phyloP scores from a whole-genome alignment of 2,329 filamentous ascomycete species.

The Apiospora sp. region DNA sequence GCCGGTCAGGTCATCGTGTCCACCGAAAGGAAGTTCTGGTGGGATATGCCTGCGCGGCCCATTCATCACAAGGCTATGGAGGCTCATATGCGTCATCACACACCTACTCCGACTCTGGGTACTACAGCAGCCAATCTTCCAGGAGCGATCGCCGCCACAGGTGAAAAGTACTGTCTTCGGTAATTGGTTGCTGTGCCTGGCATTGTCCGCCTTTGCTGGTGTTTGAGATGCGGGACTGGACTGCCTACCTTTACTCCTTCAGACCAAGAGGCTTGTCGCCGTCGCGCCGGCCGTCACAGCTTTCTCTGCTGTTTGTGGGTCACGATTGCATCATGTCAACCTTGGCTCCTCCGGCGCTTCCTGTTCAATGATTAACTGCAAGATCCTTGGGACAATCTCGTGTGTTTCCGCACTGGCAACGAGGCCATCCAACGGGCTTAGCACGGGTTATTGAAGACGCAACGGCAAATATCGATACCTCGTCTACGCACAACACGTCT shows the following conservation, averaged over 20 bases:
- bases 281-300: slow-evolving; percentile 53
- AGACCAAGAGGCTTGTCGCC: slow-evolving; percentile 44
- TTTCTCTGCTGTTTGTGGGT: slow-evolving; percentile 57
- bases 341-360: slow-evolving; percentile 44
- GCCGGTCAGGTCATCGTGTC: slow-evolving; percentile 74
- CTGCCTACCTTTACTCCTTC: slow-evolving; percentile 58
- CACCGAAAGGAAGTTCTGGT: slow-evolving; percentile 82
- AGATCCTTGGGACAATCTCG: slow-evolving; percentile 26
- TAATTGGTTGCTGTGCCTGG: slow-evolving; percentile 53
- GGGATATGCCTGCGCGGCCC: slow-evolving; percentile 77
- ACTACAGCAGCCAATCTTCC: slow-evolving; percentile 58
- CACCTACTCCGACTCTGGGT: slow-evolving; percentile 62
- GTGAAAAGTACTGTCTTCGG: slow-evolving; percentile 64
- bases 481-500: slow-evolving; percentile 26
- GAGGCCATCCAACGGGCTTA: neutral
- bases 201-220: slow-evolving; percentile 49
- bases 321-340: slow-evolving; percentile 51
- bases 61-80: slow-evolving; percentile 50
- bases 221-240: slow-evolving; percentile 56
- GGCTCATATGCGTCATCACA: slow-evolving; percentile 51
- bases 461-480: slow-evolving; percentile 30
- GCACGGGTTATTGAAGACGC: slow-evolving; percentile 39
- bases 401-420: neutral
- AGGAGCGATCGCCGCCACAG: slow-evolving; percentile 51
- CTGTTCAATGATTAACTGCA: slow-evolving; percentile 28